Evolutionary conservation across 2,329 filamentous ascomycete genomes (phyloP).

Genomic region (Paraphaeosphaeria minitans): DNA sequence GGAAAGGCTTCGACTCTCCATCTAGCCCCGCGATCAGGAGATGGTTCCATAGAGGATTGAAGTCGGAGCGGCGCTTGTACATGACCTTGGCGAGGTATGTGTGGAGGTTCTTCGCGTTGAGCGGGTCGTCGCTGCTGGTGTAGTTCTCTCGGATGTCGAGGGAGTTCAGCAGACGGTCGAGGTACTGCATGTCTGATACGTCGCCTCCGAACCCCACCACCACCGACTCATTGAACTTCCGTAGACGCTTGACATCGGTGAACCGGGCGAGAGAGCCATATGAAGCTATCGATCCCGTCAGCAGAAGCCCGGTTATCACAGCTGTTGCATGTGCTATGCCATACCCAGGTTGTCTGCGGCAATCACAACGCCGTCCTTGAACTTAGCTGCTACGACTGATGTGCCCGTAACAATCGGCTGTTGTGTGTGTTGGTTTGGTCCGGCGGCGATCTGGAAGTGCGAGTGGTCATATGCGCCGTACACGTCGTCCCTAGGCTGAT

Average conservation of each 20-base stretch:
- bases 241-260: slow-evolving; percentile 94
- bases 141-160: slow-evolving; percentile 92
- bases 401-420: slow-evolving; percentile 94
- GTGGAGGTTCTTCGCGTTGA: slow-evolving; percentile 93
- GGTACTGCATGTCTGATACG: slow-evolving; percentile 98
- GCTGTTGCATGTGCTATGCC: slow-evolving; percentile 24
- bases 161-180: slow-evolving; percentile 86
- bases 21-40: slow-evolving; percentile 83
- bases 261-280: slow-evolving; percentile 96
- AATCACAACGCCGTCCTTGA: slow-evolving; percentile 93
- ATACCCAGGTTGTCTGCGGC: slow-evolving; percentile 94
- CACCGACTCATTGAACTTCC: slow-evolving; percentile 80
- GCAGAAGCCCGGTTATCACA: neutral
- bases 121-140: slow-evolving; percentile 58
- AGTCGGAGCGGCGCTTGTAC: slow-evolving; percentile 91
- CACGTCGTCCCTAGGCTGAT: slow-evolving; percentile 91
- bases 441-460: slow-evolving; percentile 72
- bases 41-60: slow-evolving; percentile 98
- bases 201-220: slow-evolving; percentile 95
- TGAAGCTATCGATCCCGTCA: slow-evolving; percentile 66
- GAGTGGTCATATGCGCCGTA: slow-evolving; percentile 92
- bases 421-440: slow-evolving; percentile 80
- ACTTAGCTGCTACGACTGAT: slow-evolving; percentile 93
- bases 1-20: slow-evolving; percentile 82
- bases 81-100: slow-evolving; percentile 95